These are phyloP conservation scores for Epichloe baconii DNA, from an alignment of 2,329 filamentous ascomycete genomes.

Conservation along the genomic window DNA sequence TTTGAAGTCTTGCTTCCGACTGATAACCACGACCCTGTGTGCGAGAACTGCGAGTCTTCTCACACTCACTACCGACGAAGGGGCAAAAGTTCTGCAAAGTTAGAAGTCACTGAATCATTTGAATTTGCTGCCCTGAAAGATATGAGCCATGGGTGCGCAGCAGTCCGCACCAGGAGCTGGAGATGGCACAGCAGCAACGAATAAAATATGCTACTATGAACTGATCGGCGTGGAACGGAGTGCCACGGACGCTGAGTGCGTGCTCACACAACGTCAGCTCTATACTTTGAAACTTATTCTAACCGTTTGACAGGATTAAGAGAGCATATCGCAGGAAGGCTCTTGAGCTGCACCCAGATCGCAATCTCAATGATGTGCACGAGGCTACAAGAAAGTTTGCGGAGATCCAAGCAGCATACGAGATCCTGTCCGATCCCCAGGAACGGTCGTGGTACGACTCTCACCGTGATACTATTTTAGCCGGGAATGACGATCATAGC, in stretches of 20 bases:
- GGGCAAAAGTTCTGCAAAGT: neutral
- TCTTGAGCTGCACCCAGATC: constrained; percentile 86
- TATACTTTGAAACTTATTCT: neutral
- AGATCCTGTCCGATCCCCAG: constrained; percentile 90
- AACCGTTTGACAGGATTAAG: constrained; percentile 53
- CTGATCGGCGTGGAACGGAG: constrained; percentile 59
- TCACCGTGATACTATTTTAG: constrained; percentile 74
- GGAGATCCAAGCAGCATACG: constrained; percentile 84
- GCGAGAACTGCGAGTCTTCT: neutral
- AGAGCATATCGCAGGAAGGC: constrained; percentile 86
- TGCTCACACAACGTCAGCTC: neutral
- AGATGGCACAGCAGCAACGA: constrained; percentile 20
- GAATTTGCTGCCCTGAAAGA: neutral
- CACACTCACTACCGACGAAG: neutral
- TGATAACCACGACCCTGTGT: neutral
- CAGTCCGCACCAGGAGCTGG: constrained; percentile 31
- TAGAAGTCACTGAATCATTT: neutral
- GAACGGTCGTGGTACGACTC: constrained; percentile 97
- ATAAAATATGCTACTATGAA: constrained; percentile 75
- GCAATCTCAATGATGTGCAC: constrained; percentile 78
- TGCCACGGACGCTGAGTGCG: constrained; percentile 71
- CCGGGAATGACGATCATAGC: constrained; percentile 40
- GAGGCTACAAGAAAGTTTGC: constrained; percentile 76
- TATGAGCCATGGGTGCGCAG: constrained; percentile 36
- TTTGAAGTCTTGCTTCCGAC: no score